Conservation (phyloP, 192 early-diverging fungal genomes). For the Coemansia sp. region DNA sequence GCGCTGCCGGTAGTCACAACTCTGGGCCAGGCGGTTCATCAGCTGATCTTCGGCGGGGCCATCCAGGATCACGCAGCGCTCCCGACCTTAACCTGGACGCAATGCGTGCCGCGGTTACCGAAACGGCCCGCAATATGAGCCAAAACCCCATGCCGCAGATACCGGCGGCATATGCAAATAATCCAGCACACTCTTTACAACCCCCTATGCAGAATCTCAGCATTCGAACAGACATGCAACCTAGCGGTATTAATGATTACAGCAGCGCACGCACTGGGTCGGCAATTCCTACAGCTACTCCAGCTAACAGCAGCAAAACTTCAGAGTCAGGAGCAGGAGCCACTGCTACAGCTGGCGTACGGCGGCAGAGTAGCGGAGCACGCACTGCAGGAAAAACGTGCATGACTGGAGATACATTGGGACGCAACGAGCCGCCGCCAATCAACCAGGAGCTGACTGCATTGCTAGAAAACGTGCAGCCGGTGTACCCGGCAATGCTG, state of each 20-base stretch:
- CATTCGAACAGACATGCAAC: constrained; percentile 12
- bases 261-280: constrained; percentile 1
- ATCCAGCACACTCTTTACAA: background rate
- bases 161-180: constrained; percentile 21
- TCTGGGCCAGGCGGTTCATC: background rate
- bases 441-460: constrained; percentile 35
- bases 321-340: constrained; percentile 1
- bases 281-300: background rate
- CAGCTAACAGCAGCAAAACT: background rate
- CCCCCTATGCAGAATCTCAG: background rate
- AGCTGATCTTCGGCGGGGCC: constrained; percentile 17
- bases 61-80: constrained; percentile 46
- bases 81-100: constrained; percentile 45
- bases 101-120: constrained; percentile 28
- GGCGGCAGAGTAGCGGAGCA: background rate
- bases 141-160: constrained; percentile 41
- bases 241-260: background rate
- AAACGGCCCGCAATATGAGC: constrained; percentile 19
- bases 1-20: constrained; percentile 1
- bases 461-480: constrained; percentile 42
- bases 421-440: constrained; percentile 6
- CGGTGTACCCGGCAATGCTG: constrained; percentile 73
- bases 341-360: background rate
- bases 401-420: background rate
- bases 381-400: constrained; percentile 1